Conservation (phyloP, 495 filamentous ascomycete species). For the Aspergillus coremiiformis region DNA sequence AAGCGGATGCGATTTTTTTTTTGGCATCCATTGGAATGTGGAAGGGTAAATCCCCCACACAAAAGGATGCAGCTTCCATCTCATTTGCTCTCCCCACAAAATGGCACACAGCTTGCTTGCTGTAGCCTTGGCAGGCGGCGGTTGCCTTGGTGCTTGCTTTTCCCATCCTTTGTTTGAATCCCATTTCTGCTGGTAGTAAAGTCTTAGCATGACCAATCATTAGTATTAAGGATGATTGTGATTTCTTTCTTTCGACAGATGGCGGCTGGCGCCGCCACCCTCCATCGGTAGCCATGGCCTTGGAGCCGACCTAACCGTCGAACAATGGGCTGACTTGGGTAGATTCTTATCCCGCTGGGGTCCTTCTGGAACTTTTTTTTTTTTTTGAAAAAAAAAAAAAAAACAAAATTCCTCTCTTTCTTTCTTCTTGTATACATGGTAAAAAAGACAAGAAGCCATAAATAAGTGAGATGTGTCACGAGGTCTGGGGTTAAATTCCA, state of each 20-base stretch:
- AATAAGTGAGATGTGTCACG: slow-evolving; percentile 7
- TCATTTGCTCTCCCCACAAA: slow-evolving; percentile 19
- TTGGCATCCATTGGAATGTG: slow-evolving; percentile 11
- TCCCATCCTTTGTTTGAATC: background rate
- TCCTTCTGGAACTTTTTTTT: background rate
- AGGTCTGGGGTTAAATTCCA: slow-evolving; percentile 11
- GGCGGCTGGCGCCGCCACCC: slow-evolving; percentile 19
- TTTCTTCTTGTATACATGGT: no score
- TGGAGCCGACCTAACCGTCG: background rate
- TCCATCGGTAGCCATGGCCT: background rate
- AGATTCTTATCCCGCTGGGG: background rate
- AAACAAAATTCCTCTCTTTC: no score
- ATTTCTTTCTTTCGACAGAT: background rate
- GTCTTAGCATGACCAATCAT: background rate
- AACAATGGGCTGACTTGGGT: background rate
- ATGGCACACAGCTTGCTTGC: slow-evolving; percentile 10
- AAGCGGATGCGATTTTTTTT: slow-evolving; percentile 8
- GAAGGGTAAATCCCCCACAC: slow-evolving; percentile 25
- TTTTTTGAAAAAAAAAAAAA: no score
- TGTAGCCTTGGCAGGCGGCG: background rate
- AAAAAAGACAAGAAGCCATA: no score
- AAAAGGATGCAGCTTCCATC: background rate
- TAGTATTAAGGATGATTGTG: background rate
- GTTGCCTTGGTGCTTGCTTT: background rate
- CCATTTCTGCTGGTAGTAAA: background rate